These are phyloP conservation scores for Pseudonitzschia multiseries DNA, from an alignment of 108 stramenopile genomes.

Conservation along the genomic window DNA sequence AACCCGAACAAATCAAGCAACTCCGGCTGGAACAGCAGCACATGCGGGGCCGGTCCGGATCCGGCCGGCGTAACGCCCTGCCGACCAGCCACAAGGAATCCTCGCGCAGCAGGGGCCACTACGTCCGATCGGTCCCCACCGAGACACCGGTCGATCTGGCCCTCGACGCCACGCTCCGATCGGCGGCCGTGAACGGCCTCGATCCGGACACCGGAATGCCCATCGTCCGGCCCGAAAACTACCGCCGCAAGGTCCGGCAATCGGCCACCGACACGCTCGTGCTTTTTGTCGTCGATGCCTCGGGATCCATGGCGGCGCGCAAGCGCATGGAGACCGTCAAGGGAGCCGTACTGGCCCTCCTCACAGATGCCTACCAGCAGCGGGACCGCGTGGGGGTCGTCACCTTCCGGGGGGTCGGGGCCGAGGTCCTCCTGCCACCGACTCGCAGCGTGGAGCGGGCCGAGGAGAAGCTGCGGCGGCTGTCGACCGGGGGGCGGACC, in stretches of 20 bases:
- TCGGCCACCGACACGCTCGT: conserved; percentile 68
- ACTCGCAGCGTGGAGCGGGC: conserved; percentile 82
- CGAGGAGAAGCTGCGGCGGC: conserved; percentile 71
- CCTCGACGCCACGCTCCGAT: conserved; percentile 19
- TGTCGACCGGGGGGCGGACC: conserved; percentile 88
- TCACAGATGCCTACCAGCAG: conserved; percentile 88
- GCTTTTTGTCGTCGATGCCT: conserved; percentile 88
- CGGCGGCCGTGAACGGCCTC: conserved; percentile 20
- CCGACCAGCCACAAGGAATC: background rate
- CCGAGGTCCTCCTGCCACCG: conserved; percentile 85
- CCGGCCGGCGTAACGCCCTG: conserved; percentile 10
- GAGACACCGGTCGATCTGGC: conserved; percentile 19
- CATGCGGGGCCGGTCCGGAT: conserved; percentile 3
- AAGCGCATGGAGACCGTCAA: conserved; percentile 93
- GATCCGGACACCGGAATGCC: conserved; percentile 5
- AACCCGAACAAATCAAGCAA: conserved; percentile 25
- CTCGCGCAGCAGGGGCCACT: conserved; percentile 7
- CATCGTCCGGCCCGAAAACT: conserved; percentile 26
- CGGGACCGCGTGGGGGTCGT: conserved; percentile 85
- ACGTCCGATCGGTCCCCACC: conserved; percentile 20
- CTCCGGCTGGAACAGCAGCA: conserved; percentile 3
- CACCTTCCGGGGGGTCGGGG: conserved; percentile 78
- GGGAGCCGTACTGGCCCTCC: conserved; percentile 84
- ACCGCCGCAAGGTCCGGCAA: conserved; percentile 9
- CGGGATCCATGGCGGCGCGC: conserved; percentile 83